Conservation (phyloP, 2,329 filamentous ascomycete species). For the Trichophyton rubrum region DNA sequence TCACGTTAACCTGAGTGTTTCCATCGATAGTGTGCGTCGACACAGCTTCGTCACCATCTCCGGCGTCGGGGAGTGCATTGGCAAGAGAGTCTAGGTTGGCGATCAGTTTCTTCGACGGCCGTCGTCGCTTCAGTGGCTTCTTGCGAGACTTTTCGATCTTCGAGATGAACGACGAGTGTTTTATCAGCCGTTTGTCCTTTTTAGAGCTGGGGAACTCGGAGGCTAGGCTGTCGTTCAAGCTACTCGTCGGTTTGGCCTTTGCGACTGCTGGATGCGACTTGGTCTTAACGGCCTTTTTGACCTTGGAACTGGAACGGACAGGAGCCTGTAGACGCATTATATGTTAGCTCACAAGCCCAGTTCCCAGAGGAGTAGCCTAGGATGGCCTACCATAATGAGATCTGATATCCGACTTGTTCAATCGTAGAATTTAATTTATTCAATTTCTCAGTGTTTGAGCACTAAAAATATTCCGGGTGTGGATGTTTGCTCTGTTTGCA, state of each 20-base stretch:
- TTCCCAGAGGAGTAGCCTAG: neutral
- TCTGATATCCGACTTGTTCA: too few relatives aligned
- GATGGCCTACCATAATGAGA: constrained; percentile 6
- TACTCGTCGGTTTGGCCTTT: constrained; percentile 12
- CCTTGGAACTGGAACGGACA: constrained; percentile 15
- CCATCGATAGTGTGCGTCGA: constrained; percentile 26
- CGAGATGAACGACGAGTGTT: constrained; percentile 66
- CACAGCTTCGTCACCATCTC: constrained; percentile 37
- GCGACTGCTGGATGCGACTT: constrained; percentile 12
- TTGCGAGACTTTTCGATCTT: constrained; percentile 54
- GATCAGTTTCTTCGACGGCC: constrained; percentile 65
- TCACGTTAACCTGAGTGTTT: constrained; percentile 49
- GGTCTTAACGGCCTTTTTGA: constrained; percentile 13
- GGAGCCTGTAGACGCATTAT: constrained; percentile 18
- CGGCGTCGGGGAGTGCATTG: constrained; percentile 60
- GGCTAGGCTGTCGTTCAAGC: constrained; percentile 8
- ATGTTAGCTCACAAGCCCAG: neutral
- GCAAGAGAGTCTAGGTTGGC: constrained; percentile 63
- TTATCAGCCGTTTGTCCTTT: constrained; percentile 69
- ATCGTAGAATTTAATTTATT: too few relatives aligned
- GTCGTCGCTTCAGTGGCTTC: constrained; percentile 50
- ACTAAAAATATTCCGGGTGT: neutral
- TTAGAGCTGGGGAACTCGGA: constrained; percentile 57
- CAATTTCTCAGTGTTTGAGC: too few relatives aligned
- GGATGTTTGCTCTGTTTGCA: constrained; percentile 4